Evolutionary conservation across 1,284 basidiomycete species (phyloP).

Genomic region (Fomitopsis betulina): DNA sequence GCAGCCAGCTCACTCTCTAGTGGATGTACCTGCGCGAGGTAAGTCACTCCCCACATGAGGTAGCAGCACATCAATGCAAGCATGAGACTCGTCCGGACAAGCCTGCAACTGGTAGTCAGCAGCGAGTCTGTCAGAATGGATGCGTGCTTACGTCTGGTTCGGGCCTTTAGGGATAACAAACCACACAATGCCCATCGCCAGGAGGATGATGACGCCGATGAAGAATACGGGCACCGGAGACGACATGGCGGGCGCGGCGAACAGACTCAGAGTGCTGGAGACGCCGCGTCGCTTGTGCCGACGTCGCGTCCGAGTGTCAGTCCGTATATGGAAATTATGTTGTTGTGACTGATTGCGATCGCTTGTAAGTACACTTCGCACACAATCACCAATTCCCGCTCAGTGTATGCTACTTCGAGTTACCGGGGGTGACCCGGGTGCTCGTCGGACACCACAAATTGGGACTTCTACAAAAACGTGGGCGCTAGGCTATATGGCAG

Average conservation of each 20-base stretch:
- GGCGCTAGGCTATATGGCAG: too few species aligned
- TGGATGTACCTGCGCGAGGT: conserved; percentile 87
- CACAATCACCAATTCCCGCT: too few species aligned
- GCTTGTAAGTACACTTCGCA: too few species aligned
- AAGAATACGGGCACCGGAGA: conserved; percentile 34
- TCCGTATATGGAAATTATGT: too few species aligned
- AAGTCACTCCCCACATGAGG: conserved; percentile 94
- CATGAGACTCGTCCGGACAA: conserved; percentile 75
- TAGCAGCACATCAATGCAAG: conserved; percentile 81
- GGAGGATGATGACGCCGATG: conserved; percentile 49
- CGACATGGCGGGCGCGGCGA: conserved; percentile 26
- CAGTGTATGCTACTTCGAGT: too few species aligned
- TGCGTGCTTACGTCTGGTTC: conserved; percentile 74
- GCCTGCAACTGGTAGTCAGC: conserved; percentile 39
- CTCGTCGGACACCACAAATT: too few species aligned
- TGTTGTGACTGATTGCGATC: too few species aligned
- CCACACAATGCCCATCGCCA: conserved; percentile 62
- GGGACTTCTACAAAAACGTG: too few species aligned
- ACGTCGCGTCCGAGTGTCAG: too few species aligned
- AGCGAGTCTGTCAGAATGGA: background rate
- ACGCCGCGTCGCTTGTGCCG: too few species aligned
- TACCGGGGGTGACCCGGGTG: too few species aligned
- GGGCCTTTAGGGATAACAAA: conserved; percentile 79
- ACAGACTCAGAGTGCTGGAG: too few species aligned
- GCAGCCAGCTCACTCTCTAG: conserved; percentile 61